These are phyloP conservation scores for Apocynum venetum DNA, from an alignment of 257 asterid genomes.

Conservation along the genomic window DNA sequence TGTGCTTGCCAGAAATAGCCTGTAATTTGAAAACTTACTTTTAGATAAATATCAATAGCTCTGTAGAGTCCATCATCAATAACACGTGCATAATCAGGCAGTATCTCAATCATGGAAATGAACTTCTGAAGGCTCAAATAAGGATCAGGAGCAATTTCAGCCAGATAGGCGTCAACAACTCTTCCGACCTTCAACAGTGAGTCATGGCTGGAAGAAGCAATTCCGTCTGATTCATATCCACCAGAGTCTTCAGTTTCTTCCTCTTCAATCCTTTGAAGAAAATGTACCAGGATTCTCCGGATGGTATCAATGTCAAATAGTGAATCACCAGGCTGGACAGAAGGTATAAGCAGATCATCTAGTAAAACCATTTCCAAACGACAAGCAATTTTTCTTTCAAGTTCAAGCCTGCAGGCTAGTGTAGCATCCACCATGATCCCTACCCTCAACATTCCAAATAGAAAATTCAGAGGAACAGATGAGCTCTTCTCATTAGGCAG, in stretches of 20 bases:
- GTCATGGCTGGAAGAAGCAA: slow-evolving; percentile 51
- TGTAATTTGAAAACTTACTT: slow-evolving; percentile 36
- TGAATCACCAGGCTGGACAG: slow-evolving; percentile 47
- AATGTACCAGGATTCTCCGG: slow-evolving; percentile 50
- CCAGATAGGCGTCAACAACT: slow-evolving; percentile 56
- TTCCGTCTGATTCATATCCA: slow-evolving; percentile 51
- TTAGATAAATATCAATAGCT: slow-evolving; percentile 61
- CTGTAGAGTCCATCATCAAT: slow-evolving; percentile 63
- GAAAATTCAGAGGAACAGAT: slow-evolving; percentile 42
- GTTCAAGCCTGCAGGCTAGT: slow-evolving; percentile 43
- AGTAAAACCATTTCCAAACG: slow-evolving; percentile 51
- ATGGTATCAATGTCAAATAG: slow-evolving; percentile 52
- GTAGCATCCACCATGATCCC: slow-evolving; percentile 53
- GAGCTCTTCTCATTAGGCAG: slow-evolving; percentile 46
- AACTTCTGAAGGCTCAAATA: slow-evolving; percentile 55
- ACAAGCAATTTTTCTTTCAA: slow-evolving; percentile 51
- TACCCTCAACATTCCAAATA: slow-evolving; percentile 57
- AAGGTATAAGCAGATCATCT: slow-evolving; percentile 61
- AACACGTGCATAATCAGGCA: slow-evolving; percentile 72
- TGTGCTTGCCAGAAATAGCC: not conserved
- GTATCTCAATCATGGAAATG: slow-evolving; percentile 41
- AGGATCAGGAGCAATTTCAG: slow-evolving; percentile 70
- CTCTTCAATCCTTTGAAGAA: slow-evolving; percentile 53
- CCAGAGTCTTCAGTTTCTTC: slow-evolving; percentile 39
- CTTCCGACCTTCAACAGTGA: slow-evolving; percentile 56